phyloP scores from a whole-genome alignment of 2,329 filamentous ascomycete genomes.

The Aspergillus brasiliensis region DNA sequence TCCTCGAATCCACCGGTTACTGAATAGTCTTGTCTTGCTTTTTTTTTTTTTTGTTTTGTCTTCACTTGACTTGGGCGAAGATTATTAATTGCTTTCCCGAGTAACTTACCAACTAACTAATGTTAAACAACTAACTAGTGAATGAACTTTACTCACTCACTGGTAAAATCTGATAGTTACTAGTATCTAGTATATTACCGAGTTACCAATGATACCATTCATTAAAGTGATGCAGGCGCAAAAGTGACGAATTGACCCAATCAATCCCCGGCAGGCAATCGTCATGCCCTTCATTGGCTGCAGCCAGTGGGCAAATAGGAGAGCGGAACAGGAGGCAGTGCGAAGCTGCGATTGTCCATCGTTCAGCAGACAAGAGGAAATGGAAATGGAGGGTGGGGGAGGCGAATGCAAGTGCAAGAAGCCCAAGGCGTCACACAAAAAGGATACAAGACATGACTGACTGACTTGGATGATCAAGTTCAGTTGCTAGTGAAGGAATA shows the following conservation, averaged over 20 bases:
- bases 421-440: neutral
- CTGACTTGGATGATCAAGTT: too few relatives aligned
- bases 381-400: neutral
- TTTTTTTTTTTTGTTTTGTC: too few relatives aligned
- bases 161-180: too few relatives aligned
- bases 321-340: conserved; percentile 1
- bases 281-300: conserved; percentile 5
- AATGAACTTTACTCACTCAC: too few relatives aligned
- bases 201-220: too few relatives aligned
- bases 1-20: conserved; percentile 4
- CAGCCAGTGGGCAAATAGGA: neutral
- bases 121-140: too few relatives aligned
- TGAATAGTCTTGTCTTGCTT: neutral
- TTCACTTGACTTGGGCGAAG: too few relatives aligned
- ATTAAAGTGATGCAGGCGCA: conserved; percentile 2
- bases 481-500: neutral
- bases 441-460: neutral
- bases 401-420: neutral
- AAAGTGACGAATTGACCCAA: neutral
- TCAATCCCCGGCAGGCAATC: conserved; percentile 4
- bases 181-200: too few relatives aligned
- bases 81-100: too few relatives aligned
- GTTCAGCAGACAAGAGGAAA: neutral
- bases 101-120: too few relatives aligned
- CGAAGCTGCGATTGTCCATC: neutral